Conservation (phyloP, 2,329 filamentous ascomycete genomes). For the Xylaria sp. region DNA sequence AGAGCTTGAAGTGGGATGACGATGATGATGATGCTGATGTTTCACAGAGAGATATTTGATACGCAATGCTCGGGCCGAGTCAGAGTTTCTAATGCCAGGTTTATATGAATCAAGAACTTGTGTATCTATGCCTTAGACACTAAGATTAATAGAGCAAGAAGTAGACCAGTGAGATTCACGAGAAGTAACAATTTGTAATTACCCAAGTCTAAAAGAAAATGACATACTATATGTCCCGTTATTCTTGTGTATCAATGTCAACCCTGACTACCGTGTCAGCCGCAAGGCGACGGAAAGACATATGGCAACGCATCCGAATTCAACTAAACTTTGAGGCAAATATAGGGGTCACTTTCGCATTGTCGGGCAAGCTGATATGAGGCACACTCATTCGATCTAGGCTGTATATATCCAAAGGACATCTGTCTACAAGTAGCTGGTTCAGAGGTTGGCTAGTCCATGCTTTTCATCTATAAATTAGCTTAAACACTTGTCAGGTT, state of each 20-base stretch:
- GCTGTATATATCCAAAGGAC: slow-evolving; percentile 5
- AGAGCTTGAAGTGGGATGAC: neutral
- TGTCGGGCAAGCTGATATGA: neutral
- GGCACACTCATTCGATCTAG: neutral
- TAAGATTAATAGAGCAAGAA: too few species aligned
- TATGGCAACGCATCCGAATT: neutral
- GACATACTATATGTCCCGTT: too few species aligned
- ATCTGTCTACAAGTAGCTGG: neutral
- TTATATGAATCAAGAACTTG: too few species aligned
- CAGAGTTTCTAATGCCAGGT: neutral
- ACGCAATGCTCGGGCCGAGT: neutral
- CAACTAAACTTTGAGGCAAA: neutral
- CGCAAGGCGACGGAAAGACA: neutral
- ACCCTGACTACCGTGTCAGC: too few species aligned
- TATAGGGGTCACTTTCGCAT: neutral
- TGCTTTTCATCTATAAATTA: neutral
- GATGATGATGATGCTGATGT: neutral
- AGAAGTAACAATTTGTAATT: too few species aligned
- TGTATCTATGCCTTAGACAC: too few species aligned
- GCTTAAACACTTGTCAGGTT: slow-evolving; percentile 53
- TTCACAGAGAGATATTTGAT: neutral
- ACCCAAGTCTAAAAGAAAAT: too few species aligned
- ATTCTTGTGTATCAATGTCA: too few species aligned
- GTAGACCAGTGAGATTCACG: too few species aligned
- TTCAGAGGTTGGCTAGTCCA: neutral